Base-by-base conservation (phyloP, 176 grass and related monocot species). In the Carex parvula region DNA sequence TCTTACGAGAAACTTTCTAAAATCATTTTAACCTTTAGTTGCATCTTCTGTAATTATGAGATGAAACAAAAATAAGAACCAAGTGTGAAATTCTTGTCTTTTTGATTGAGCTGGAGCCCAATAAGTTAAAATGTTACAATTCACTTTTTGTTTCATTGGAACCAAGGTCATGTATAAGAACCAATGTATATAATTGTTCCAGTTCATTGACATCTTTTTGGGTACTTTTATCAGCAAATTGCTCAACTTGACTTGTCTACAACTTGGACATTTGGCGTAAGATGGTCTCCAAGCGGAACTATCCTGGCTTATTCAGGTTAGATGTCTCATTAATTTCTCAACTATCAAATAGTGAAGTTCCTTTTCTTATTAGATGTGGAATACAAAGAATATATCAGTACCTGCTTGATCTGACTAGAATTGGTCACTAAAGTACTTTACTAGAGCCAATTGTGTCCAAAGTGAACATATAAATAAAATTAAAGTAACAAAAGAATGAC, bases 191-290 rank as follows among this genome's bases (percentile, higher is more conserved):
- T 55, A 78, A 16, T 57, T 57, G 5, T 46, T 78, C 73, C 46
- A 57, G 24, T 17, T 78, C 22, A 1, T 57, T 78, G 73, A 78
- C 26, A 78, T 78, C 26, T 56, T 77, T 89, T 60, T 88, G 21
- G 22, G 84, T 22, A 71, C 74, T 44, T 79, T 60, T 81, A 84
- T 64, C 91, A 99, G 97, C 97, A 94, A 99, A 94, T 99, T 92
- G 93, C 89, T 46, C 93, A 94, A 85, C 97, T 99, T 88, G 97
- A 99, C 83, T 75, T 99, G 20, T 96, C 93, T 52, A 83, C 87
- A 86, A 94, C 93, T 21, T 99, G 97, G 97, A 78, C 88, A 73
- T 99, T 99, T 88, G 97, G 93, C 68, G 93, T 95, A 82, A 99
- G 87, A 80, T 99, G 93, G 93, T 99, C 97, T 70, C 91, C 97